A percentile compares a stretch with the other conserved stretches of the same genome.
These are phyloP conservation scores for Plasmopara muralis DNA, from an alignment of 352 stramenopile genomes.

Conservation along the genomic window DNA sequence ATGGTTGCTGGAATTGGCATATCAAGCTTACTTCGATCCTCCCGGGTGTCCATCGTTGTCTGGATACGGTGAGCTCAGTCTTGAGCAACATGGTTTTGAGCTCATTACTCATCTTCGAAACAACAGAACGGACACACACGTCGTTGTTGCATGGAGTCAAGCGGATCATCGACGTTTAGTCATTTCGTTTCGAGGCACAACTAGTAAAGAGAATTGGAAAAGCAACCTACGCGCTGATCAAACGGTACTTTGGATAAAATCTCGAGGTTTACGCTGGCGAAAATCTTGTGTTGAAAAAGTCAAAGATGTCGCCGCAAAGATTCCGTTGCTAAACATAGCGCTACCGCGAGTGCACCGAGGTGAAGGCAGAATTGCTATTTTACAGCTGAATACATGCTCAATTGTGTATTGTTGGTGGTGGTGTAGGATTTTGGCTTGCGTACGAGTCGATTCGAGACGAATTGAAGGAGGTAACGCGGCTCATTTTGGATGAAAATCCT, in stretches of 20 bases:
- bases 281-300: slow-evolving; percentile 55
- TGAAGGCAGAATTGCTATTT: slow-evolving; percentile 14
- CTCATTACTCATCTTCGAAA: slow-evolving; percentile 74
- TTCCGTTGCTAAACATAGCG: slow-evolving; percentile 78
- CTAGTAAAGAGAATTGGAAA: slow-evolving; percentile 84
- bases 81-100: slow-evolving; percentile 76
- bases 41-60: slow-evolving; percentile 63
- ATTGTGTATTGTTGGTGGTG: slow-evolving; percentile 1
- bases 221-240: slow-evolving; percentile 83
- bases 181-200: slow-evolving; percentile 80
- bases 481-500: slow-evolving; percentile 77
- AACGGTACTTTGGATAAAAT: slow-evolving; percentile 73
- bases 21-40: slow-evolving; percentile 85
- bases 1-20: slow-evolving; percentile 78
- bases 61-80: slow-evolving; percentile 64
- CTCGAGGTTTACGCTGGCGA: slow-evolving; percentile 41
- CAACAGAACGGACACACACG: slow-evolving; percentile 74
- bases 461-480: slow-evolving; percentile 64
- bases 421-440: slow-evolving; percentile 76
- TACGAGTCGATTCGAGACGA: slow-evolving; percentile 76
- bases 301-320: slow-evolving; percentile 59
- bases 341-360: slow-evolving; percentile 78
- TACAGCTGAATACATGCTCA: slow-evolving; percentile 2
- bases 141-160: slow-evolving; percentile 44
- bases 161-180: slow-evolving; percentile 62